Evolutionary conservation across 371 early-diverging fungal genomes (phyloP), one percentile per base, ranked within the genome.

Genomic region (Capillidium rhysosporum): DNA sequence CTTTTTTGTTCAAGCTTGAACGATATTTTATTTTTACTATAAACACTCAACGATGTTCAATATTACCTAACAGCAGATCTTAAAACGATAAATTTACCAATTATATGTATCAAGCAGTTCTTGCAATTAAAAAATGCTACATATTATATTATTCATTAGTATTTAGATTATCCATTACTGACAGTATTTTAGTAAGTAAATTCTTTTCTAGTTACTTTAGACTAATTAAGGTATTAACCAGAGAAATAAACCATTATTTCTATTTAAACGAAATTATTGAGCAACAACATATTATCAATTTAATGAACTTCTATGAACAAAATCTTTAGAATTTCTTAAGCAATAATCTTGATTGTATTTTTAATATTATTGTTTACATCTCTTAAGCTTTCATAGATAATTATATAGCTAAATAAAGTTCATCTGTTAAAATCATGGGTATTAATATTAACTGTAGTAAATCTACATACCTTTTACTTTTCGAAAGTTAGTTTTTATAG

Each of bases 151-250:
- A 90, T 1, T 80, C 92, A 0, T 79, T 89, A 83, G 90, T 91
- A 63, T 95, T 92, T 63, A 66, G 96, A 24, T 87, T 89, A 56
- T 93, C 92, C 77, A 88, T 93, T 23, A 69, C 68, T 40, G 61
- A 74, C 21, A 61, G 65, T 16, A 62, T 70, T 39, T 59, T 89
- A 14, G 58, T 82, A 34, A 88, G 82, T 69, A 72, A 52, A 8
- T 51, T 51, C 14, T 39, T 18, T 20, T 39, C 38, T 31, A 20
- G 8, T 34, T 18, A n/a, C 34, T 38, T 18, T 18, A 7, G 18
- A 18, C 14, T 43, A 18, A 43, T 18, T 4, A 18, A 51, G 51
- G 51, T 38, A 51, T 51, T 20, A 25, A 4, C 38, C 51, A 51
- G 34, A 51, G 51, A 23, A 34, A 51, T 18, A 4, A 51, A 51